These are phyloP conservation scores for Lactifluus hygrophoroides DNA, from an alignment of 768 basidiomycete genomes.

Conservation along the genomic window DNA sequence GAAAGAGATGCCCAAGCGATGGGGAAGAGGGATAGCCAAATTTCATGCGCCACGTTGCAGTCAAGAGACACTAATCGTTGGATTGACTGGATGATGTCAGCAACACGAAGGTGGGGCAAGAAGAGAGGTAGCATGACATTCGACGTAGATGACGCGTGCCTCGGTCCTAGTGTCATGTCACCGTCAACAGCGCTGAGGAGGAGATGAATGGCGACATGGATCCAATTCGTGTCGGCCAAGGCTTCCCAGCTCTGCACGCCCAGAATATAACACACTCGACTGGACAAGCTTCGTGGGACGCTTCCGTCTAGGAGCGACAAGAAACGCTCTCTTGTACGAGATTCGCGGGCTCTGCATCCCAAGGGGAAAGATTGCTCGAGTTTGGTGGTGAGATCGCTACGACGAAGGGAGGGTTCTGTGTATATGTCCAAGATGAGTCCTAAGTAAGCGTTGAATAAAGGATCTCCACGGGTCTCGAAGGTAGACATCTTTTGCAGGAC, in stretches of 20 bases:
- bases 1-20: slow-evolving; percentile 80
- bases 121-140: slow-evolving; percentile 27
- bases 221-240: slow-evolving; percentile 89
- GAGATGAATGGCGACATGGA: slow-evolving; percentile 82
- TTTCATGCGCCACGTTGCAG: slow-evolving; percentile 63
- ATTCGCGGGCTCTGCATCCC: slow-evolving; percentile 80
- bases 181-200: slow-evolving; percentile 65
- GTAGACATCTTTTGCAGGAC: slow-evolving; percentile 81
- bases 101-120: slow-evolving; percentile 39
- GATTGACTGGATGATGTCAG: slow-evolving; percentile 60
- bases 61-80: slow-evolving; percentile 81
- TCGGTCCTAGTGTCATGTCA: slow-evolving; percentile 34
- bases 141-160: slow-evolving; percentile 34
- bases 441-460: slow-evolving; percentile 74
- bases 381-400: slow-evolving; percentile 89
- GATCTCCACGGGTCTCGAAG: slow-evolving; percentile 73
- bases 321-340: slow-evolving; percentile 71
- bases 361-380: slow-evolving; percentile 90
- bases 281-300: slow-evolving; percentile 73
- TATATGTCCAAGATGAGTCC: slow-evolving; percentile 93
- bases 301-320: slow-evolving; percentile 85
- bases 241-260: slow-evolving; percentile 95
- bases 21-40: slow-evolving; percentile 85
- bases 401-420: slow-evolving; percentile 72
- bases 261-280: slow-evolving; percentile 80